Evolutionary conservation across 495 filamentous ascomycete genomes (phyloP).

Genomic region (Chaetomium tenue): DNA sequence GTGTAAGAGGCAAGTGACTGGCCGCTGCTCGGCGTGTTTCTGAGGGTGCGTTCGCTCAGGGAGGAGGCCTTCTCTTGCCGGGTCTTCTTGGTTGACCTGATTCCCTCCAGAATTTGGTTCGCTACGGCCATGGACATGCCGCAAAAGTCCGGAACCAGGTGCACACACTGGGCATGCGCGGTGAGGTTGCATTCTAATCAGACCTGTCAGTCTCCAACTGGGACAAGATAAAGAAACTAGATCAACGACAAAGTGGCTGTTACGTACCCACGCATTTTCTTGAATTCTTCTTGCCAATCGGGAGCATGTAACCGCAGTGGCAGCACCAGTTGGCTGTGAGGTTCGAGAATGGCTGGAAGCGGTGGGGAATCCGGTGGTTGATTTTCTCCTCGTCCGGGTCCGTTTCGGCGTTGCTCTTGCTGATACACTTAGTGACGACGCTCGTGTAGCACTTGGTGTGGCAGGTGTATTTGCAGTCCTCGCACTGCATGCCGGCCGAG

Average conservation of each 20-base stretch:
- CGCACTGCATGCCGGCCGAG: conserved; percentile 97
- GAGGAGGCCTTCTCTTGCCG: conserved; percentile 52
- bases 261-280: conserved; percentile 81
- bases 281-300: conserved; percentile 89
- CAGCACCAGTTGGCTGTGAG: conserved; percentile 99
- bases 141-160: conserved; percentile 98
- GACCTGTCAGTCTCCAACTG: conserved; percentile 24
- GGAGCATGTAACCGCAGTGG: conserved; percentile 97
- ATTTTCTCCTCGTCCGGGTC: conserved; percentile 99
- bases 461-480: conserved; percentile 99
- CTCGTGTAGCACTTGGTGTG: conserved; percentile 94
- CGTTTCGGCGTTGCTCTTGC: conserved; percentile 95
- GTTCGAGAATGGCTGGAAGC: conserved; percentile 91
- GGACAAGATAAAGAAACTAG: background rate
- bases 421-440: conserved; percentile 99
- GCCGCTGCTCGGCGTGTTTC: conserved; percentile 43
- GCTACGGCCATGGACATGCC: conserved; percentile 98
- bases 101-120: conserved; percentile 81
- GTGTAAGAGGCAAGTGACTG: conserved; percentile 29
- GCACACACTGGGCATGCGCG: conserved; percentile 84
- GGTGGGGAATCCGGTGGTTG: conserved; percentile 98
- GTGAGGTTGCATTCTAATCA: conserved; percentile 85
- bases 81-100: conserved; percentile 57
- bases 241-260: background rate
- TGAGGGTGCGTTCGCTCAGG: conserved; percentile 64